These are phyloP conservation scores for Plenodomus tracheiphilus DNA, from an alignment of 2,329 filamentous ascomycete genomes.

Conservation along the genomic window DNA sequence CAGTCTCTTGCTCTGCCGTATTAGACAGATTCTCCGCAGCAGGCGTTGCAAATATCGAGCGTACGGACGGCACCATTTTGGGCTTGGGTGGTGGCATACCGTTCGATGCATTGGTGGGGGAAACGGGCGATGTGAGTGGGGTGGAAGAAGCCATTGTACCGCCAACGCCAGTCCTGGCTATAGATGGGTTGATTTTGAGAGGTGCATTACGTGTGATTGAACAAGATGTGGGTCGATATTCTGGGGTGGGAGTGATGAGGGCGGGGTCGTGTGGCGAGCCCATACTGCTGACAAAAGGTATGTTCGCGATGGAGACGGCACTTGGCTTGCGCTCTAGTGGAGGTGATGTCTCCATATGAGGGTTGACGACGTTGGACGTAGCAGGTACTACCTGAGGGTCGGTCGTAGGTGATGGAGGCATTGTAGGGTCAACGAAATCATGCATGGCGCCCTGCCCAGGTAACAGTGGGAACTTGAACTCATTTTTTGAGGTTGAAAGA, in stretches of 20 bases:
- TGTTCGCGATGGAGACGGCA: slow-evolving; percentile 19
- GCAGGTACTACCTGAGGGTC: not conserved
- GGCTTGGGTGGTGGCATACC: slow-evolving; percentile 4
- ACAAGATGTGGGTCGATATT: slow-evolving; percentile 21
- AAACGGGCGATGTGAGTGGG: slow-evolving; percentile 23
- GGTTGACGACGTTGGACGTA: slow-evolving; percentile 8
- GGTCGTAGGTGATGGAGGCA: not conserved
- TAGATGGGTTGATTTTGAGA: slow-evolving; percentile 14
- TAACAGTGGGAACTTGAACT: no score
- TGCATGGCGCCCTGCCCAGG: no score
- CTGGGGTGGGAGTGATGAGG: slow-evolving; percentile 22
- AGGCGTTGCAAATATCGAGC: not conserved
- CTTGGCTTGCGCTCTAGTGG: slow-evolving; percentile 21
- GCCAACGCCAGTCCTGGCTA: slow-evolving; percentile 27
- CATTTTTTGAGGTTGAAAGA: no score
- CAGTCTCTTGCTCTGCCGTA: slow-evolving; percentile 8
- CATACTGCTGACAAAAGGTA: slow-evolving; percentile 37
- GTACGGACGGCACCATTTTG: not conserved
- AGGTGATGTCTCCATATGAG: not conserved
- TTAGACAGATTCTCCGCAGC: slow-evolving; percentile 9
- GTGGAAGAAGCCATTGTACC: slow-evolving; percentile 38
- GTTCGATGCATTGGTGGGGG: slow-evolving; percentile 8
- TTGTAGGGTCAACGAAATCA: not conserved
- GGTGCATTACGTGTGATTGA: slow-evolving; percentile 27
- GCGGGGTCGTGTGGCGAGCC: slow-evolving; percentile 36